A percentile compares a stretch with the other conserved stretches of the same genome.
Conservation (phyloP, 2,329 filamentous ascomycete species). For the Exophiala sp. region DNA sequence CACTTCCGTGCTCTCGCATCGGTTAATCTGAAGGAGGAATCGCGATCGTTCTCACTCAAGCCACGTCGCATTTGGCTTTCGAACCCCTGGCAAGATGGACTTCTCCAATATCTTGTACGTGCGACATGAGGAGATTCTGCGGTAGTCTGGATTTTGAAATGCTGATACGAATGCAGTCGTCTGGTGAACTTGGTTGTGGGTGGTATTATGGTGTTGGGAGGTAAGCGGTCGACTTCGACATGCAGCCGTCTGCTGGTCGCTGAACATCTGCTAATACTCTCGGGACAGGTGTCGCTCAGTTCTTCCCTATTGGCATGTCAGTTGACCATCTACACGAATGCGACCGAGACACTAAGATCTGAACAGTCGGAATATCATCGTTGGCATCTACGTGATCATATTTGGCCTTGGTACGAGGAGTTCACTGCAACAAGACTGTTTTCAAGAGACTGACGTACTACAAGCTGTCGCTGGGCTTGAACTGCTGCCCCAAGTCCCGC, state of each 20-base stretch:
- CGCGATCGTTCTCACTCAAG: not conserved
- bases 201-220: constrained; percentile 82
- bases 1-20: not conserved
- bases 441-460: constrained; percentile 25
- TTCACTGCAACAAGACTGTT: not conserved
- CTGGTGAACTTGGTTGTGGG: constrained; percentile 89
- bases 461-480: constrained; percentile 71
- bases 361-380: constrained; percentile 65
- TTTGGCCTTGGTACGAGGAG: constrained; percentile 72
- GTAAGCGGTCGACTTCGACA: constrained; percentile 42
- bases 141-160: not conserved
- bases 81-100: constrained; percentile 61
- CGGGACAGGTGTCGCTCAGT: constrained; percentile 41
- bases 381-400: constrained; percentile 82
- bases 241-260: constrained; percentile 1
- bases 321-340: constrained; percentile 7
- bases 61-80: constrained; percentile 1
- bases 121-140: not conserved
- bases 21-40: not conserved
- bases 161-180: constrained; percentile 58
- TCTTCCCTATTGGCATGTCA: constrained; percentile 40
- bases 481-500: constrained; percentile 78
- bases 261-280: constrained; percentile 29
- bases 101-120: constrained; percentile 87
- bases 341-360: constrained; percentile 14